phyloP scores from a whole-genome alignment of 2,329 filamentous ascomycete genomes.

The Colletotrichum musae region DNA sequence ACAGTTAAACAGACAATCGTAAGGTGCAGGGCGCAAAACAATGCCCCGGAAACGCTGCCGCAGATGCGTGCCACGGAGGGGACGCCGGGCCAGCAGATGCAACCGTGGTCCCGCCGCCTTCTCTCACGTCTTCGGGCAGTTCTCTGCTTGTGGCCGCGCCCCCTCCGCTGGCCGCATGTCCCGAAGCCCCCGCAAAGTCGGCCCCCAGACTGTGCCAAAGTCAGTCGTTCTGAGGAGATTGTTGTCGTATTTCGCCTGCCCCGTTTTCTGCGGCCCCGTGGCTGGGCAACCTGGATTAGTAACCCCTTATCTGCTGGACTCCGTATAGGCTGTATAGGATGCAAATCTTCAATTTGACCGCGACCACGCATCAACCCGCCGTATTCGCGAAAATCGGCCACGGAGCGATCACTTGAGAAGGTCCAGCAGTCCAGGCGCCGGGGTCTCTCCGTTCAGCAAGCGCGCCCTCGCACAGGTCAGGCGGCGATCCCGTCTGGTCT shows the following conservation, averaged over 20 bases:
- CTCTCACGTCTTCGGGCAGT: background rate
- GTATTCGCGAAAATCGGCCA: conserved; percentile 9
- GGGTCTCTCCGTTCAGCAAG: conserved; percentile 1
- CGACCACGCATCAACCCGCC: conserved; percentile 1
- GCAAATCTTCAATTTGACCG: background rate
- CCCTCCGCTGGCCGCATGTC: conserved; percentile 29
- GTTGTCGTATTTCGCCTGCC: background rate
- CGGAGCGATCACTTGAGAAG: no score
- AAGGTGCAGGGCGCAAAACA: conserved; percentile 26
- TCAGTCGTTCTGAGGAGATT: conserved; percentile 3
- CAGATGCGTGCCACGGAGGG: conserved; percentile 16
- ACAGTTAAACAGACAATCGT: conserved; percentile 1
- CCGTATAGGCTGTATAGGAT: no score
- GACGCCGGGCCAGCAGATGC: conserved; percentile 10
- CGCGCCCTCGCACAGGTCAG: conserved; percentile 17
- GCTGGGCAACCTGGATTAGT: no score
- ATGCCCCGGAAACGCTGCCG: background rate
- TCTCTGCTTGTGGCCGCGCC: conserved; percentile 1
- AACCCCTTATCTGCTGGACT: no score
- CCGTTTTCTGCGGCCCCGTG: background rate
- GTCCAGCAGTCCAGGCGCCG: background rate
- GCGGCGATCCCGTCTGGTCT: conserved; percentile 25
- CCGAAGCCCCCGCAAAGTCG: conserved; percentile 31
- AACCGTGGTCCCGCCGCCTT: background rate
- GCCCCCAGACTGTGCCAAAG: conserved; percentile 2